Conservation (phyloP, 805 yeast genomes). For the Lachancea meyersii region DNA sequence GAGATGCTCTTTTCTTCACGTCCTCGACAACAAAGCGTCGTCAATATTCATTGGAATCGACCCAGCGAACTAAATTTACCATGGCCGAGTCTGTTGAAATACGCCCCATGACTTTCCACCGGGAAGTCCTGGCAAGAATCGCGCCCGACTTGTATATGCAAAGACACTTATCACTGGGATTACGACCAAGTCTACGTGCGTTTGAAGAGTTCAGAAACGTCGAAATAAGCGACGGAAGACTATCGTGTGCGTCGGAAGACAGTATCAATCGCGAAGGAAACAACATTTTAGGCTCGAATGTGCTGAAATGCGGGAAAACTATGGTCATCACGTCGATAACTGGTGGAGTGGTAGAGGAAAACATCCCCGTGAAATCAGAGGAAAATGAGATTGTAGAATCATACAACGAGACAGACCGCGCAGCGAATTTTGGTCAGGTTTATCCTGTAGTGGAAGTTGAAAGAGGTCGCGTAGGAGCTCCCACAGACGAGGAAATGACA, state of each 20-base stretch:
- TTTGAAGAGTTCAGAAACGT: conserved; percentile 68
- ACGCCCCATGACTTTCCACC: conserved; percentile 60
- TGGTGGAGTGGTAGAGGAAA: conserved; percentile 58
- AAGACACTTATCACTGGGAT: conserved; percentile 66
- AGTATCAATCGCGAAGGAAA: conserved; percentile 24
- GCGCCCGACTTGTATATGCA: conserved; percentile 81
- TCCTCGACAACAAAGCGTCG: too few relatives aligned
- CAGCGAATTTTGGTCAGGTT: conserved; percentile 37
- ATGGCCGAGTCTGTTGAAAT: conserved; percentile 23
- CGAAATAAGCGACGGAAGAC: conserved; percentile 36
- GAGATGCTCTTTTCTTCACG: too few relatives aligned
- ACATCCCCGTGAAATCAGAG: conserved; percentile 33
- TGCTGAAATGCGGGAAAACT: conserved; percentile 64
- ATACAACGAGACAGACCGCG: conserved; percentile 22
- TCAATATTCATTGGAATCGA: too few relatives aligned
- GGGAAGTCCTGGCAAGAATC: conserved; percentile 73
- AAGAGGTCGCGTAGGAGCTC: conserved; percentile 72
- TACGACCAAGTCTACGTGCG: conserved; percentile 68
- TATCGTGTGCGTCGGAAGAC: conserved; percentile 35
- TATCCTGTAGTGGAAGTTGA: conserved; percentile 74
- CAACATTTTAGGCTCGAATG: conserved; percentile 57
- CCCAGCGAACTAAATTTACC: too few relatives aligned
- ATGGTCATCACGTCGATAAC: conserved; percentile 65
- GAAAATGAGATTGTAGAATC: not conserved
- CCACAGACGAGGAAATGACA: conserved; percentile 80